A percentile compares a stretch with the other conserved stretches of the same genome.
phyloP scores from a whole-genome alignment of 192 early-diverging fungal genomes.

The Dimargaris cristalligena region DNA sequence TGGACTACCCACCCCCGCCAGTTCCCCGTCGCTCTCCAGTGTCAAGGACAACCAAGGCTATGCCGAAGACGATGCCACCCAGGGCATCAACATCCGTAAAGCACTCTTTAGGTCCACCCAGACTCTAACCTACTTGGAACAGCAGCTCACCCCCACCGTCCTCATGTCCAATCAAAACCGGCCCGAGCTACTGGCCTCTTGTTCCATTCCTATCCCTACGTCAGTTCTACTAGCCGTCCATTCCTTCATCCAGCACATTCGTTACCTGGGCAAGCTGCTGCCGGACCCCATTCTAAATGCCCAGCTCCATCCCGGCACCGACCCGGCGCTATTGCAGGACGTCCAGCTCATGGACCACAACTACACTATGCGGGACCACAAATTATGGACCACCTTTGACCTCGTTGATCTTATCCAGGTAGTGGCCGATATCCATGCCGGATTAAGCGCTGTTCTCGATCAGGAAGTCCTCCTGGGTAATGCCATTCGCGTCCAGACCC shows the following conservation, averaged over 20 bases:
- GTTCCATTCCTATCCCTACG: background rate
- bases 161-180: background rate
- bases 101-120: background rate
- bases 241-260: background rate
- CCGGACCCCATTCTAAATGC: background rate
- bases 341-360: background rate
- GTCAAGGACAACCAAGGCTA: background rate
- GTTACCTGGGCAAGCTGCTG: background rate
- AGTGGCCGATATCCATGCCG: background rate
- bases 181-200: background rate
- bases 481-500: background rate
- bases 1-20: background rate
- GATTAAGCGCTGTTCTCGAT: background rate
- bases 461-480: background rate
- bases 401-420: constrained; percentile 2
- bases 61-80: no score
- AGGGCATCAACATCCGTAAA: background rate
- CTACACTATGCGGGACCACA: background rate
- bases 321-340: no score
- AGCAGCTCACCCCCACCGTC: background rate
- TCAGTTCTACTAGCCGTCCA: background rate
- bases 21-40: background rate
- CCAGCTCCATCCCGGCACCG: background rate
- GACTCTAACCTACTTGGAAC: background rate
- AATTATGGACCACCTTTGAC: background rate